Evolutionary conservation across 192 early-diverging fungal genomes (phyloP), one percentile per base, ranked within the genome.

Genomic region (Backusella luteola): DNA sequence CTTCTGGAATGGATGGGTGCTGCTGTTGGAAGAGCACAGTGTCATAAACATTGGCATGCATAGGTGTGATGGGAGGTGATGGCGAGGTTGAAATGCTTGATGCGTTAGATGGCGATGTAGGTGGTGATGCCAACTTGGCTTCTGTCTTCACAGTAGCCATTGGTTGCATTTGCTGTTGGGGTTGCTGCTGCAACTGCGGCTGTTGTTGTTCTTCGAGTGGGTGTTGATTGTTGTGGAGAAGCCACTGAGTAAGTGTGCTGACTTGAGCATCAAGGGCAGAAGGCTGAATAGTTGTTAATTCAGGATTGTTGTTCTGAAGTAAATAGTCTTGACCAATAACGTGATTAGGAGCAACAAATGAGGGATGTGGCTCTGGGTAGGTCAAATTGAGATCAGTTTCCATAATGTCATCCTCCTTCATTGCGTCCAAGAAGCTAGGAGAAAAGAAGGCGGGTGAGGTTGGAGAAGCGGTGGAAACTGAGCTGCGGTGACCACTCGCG

Each of bases 371-470:
- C 12, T 69, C 21, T 4, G 17, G 21, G 15, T 42, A 71, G 42
- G 70, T 29, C 7, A 34, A 36, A 36, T 68, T 32, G 4, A 59
- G 56, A 14, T 63, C 56, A 63, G 7, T 73, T 14, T 59, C 52
- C 46, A 53, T 29, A 23, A 46, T 73, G 29, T 74, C 84, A 36
- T 80, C 87, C 77, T 77, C 81, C 67, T 83, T 83, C 69, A 93
- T 80, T 11, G 92, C 89, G 21, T 91, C 90, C 39, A 89, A 77
- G 73, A 93, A 93, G 67, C 85, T 88, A 34, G 92, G 92, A 39
- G 92, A 89, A 46, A 93, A 93, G 84, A 93, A 91, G 29, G 87
- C 89, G 0, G 91, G 90, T 14, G 91, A 91, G 17, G 82, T 83
- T 8, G 90, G 91, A 36, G 59, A 38, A 8, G 73, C 46, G 11